These are phyloP conservation scores for Helminthosporium solani DNA, from an alignment of 2,329 filamentous ascomycete species.

Conservation along the genomic window DNA sequence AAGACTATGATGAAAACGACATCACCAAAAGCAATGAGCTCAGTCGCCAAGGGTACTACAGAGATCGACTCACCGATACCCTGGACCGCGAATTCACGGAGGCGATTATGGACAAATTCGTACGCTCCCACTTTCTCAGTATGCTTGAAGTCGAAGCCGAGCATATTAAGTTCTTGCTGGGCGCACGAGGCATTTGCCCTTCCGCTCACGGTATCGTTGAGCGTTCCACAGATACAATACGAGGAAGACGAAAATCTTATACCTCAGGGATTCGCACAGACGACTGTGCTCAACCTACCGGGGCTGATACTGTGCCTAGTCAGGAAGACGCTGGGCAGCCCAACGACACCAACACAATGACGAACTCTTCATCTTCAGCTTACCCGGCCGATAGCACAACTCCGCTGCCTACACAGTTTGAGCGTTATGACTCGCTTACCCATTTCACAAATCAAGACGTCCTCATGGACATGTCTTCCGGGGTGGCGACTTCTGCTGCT, in stretches of 20 bases:
- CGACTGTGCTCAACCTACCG: too few species aligned
- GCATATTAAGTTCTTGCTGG: neutral
- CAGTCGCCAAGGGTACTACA: neutral
- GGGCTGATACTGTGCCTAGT: too few species aligned
- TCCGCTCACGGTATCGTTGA: neutral
- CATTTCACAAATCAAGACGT: too few species aligned
- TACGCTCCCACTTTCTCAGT: neutral
- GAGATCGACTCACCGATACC: neutral
- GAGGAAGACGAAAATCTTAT: neutral
- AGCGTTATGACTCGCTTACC: too few species aligned
- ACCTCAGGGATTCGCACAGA: too few species aligned
- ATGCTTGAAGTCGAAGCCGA: neutral
- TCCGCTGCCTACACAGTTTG: too few species aligned
- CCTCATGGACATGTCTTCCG: too few species aligned
- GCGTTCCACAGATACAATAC: neutral
- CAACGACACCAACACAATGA: too few species aligned
- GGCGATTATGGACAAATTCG: neutral
- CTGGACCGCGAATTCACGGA: neutral
- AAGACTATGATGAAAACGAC: neutral
- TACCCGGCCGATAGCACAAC: too few species aligned
- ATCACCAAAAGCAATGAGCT: neutral
- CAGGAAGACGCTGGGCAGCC: too few species aligned
- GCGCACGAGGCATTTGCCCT: neutral
- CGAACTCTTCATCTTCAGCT: too few species aligned
- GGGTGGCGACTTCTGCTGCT: too few species aligned